These are phyloP conservation scores for Tephrocybe sp. DNA, from an alignment of 768 basidiomycete species.

Conservation along the genomic window DNA sequence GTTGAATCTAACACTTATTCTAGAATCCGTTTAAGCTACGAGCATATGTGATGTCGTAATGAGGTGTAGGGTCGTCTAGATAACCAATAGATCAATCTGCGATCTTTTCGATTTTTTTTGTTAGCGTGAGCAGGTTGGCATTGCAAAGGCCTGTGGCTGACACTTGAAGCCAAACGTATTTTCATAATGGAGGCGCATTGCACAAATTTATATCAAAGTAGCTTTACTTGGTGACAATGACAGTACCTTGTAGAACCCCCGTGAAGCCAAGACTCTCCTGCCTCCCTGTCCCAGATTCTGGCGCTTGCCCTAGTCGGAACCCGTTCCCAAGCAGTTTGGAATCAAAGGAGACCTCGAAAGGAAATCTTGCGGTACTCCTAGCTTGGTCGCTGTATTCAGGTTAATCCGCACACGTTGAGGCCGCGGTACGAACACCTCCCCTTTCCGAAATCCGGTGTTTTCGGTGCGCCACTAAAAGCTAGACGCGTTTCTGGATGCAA, in stretches of 20 bases:
- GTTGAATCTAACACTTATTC: not conserved
- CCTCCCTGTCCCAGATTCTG: too few relatives aligned
- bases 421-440: conserved; percentile 4
- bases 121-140: not conserved
- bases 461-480: conserved; percentile 16
- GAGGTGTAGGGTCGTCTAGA: conserved; percentile 11
- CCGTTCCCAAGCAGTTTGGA: not conserved
- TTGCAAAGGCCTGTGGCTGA: not conserved
- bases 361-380: not conserved
- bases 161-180: not conserved
- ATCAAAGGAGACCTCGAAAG: not conserved
- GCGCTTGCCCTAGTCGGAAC: too few relatives aligned
- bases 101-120: not conserved
- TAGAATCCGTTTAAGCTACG: conserved; percentile 37
- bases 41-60: not conserved
- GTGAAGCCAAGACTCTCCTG: too few relatives aligned
- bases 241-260: too few relatives aligned
- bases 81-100: conserved; percentile 17
- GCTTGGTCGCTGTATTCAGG: not conserved
- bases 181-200: not conserved
- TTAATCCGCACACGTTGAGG: conserved; percentile 2
- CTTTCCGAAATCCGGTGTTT: conserved; percentile 6
- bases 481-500: not conserved
- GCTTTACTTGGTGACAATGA: too few relatives aligned
- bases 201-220: not conserved